phyloP scores from a whole-genome alignment of 192 early-diverging fungal genomes.

The Funneliformis mosseae region DNA sequence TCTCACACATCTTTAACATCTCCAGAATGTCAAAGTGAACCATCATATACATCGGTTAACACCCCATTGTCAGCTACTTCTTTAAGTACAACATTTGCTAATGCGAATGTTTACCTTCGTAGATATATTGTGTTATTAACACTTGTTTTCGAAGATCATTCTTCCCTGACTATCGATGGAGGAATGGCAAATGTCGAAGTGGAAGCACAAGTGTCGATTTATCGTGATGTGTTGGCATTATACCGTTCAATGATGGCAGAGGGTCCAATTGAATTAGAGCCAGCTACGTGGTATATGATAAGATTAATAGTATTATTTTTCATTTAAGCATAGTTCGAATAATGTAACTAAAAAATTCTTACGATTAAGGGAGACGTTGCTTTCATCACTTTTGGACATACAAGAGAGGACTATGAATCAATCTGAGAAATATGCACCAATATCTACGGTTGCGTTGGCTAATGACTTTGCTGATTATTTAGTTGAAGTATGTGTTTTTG shows the following conservation, averaged over 20 bases:
- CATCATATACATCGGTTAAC: not conserved
- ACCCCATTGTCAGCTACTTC: not conserved
- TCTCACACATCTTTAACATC: conserved; percentile 3
- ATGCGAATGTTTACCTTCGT: conserved; percentile 64
- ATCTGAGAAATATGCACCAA: conserved; percentile 43
- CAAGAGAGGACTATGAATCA: conserved; percentile 58
- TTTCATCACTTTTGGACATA: conserved; percentile 63
- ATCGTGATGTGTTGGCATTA: conserved; percentile 69
- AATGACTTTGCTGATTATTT: conserved; percentile 67
- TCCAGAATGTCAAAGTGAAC: conserved; percentile 21
- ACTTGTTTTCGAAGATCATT: conserved; percentile 61
- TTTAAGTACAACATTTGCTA: conserved; percentile 37
- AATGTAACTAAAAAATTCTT: not conserved
- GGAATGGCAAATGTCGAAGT: conserved; percentile 50
- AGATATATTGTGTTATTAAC: conserved; percentile 69
- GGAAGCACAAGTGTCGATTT: conserved; percentile 55
- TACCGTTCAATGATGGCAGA: conserved; percentile 62
- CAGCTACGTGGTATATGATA: conserved; percentile 51
- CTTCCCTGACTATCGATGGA: conserved; percentile 24
- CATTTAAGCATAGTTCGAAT: conserved; percentile 17
- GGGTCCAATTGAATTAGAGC: conserved; percentile 56
- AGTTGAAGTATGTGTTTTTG: conserved; percentile 56
- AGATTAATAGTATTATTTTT: conserved; percentile 38
- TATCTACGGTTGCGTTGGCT: conserved; percentile 42
- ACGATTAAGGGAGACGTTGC: conserved; percentile 54